Conservation (phyloP, 495 filamentous ascomycete genomes). For the Trichoderma virens region DNA sequence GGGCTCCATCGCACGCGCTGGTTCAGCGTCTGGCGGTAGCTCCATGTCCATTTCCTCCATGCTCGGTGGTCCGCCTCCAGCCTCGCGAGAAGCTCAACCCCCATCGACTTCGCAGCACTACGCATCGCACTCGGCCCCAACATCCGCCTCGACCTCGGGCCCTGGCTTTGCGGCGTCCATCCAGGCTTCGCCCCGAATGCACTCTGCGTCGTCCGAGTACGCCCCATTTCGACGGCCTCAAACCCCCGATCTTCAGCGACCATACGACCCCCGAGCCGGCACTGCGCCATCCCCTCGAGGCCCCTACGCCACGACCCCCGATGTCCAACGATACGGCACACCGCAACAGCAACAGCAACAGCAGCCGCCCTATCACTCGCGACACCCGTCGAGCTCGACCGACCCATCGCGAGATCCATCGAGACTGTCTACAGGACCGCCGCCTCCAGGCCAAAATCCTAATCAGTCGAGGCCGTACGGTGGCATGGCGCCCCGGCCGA, state of each 20-base stretch:
- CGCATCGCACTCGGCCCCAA: constrained; percentile 37
- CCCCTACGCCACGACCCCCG: constrained; percentile 38
- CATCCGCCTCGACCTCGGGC: constrained; percentile 39
- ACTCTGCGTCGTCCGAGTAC: constrained; percentile 43
- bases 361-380: constrained; percentile 21
- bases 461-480: constrained; percentile 45
- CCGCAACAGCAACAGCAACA: constrained; percentile 39
- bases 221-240: constrained; percentile 58
- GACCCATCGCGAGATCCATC: constrained; percentile 35
- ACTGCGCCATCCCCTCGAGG: constrained; percentile 40
- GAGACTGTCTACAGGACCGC: constrained; percentile 27
- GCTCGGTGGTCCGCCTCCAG: constrained; percentile 58
- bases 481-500: constrained; percentile 30
- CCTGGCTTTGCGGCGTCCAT: constrained; percentile 35
- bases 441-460: constrained; percentile 36
- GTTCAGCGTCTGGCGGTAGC: constrained; percentile 35
- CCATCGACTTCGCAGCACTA: constrained; percentile 52
- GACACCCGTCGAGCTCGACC: constrained; percentile 18
- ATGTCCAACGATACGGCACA: constrained; percentile 46
- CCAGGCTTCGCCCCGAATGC: constrained; percentile 48
- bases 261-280: constrained; percentile 40
- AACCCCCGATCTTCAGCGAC: constrained; percentile 59
- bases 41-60: constrained; percentile 98
- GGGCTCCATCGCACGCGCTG: constrained; percentile 38
- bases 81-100: constrained; percentile 41